Evolutionary conservation across 495 filamentous ascomycete species (phyloP), one percentile per base, ranked within the genome.

Genomic region (Penicillium chermesinum): DNA sequence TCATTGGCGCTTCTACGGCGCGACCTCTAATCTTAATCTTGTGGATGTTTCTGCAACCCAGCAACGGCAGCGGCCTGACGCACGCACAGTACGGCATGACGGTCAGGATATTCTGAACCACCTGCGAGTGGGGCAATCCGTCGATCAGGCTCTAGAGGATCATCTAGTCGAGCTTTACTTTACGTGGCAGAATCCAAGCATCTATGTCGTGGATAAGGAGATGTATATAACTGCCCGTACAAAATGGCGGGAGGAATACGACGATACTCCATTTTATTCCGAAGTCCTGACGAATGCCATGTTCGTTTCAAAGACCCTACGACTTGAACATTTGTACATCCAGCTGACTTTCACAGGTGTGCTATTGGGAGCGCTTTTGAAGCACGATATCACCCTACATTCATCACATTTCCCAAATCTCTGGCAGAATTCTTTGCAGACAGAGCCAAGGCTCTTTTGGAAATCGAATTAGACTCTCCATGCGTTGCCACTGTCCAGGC

Each of bases 401-500:
- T 74, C 41, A 71, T 73, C 16, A 74, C 70, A 6, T 75, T 74
- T 21, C 73, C 72, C 0, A 72, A 71, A 35, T 70, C 70, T 2
- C 55, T 76, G 0, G 61, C 70, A 2, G 73, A 78, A 22, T 75
- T 76, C 53, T 78, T 76, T 34, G 69, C 71, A 35, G 66, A 70
- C 17, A 58, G 72, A n/a, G 75, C 75, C 3, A 76, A 74, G 42
- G 67, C 72, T 7, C 63, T 76, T 0, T 48, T 78, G 6, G 73
- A 76, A 22, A 70, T 73, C 33, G 75, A 78, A 48, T 53, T 76
- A 6, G 75, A 78, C 50, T 69, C 63, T 8, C 75, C 75, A 1
- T 73, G 69, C 38, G 69, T 78, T 6, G 71, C 75, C 15, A 78
- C 75, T 8, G 70, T 76, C 14, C 75, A 78, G 41, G 66, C 73